Conservation (phyloP, 345 rosid species). For the Brassica rapa region DNA sequence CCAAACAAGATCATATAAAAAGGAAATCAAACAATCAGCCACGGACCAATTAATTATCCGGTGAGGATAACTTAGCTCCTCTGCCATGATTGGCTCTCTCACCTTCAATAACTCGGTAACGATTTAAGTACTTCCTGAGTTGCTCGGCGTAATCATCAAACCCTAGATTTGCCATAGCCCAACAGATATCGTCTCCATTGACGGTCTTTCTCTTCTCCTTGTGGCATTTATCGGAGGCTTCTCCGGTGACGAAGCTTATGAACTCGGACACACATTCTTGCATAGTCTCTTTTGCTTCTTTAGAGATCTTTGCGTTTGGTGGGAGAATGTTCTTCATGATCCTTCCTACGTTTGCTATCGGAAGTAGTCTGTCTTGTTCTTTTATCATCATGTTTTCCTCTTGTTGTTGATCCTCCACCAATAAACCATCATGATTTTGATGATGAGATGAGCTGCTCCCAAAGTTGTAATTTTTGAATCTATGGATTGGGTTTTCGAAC, state of each 20-base stretch:
- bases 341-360: conserved; percentile 72
- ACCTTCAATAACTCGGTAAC: conserved; percentile 58
- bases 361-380: conserved; percentile 70
- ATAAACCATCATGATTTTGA: conserved; percentile 25
- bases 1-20: neutral
- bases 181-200: conserved; percentile 70
- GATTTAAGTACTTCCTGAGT: conserved; percentile 51
- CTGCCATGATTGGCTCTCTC: conserved; percentile 42
- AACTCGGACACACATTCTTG: conserved; percentile 81
- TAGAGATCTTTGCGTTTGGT: conserved; percentile 65
- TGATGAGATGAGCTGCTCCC: conserved; percentile 35
- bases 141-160: conserved; percentile 66
- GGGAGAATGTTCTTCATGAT: conserved; percentile 79
- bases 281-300: conserved; percentile 77
- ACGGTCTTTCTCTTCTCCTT: conserved; percentile 74
- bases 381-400: conserved; percentile 43
- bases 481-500: conserved; percentile 1
- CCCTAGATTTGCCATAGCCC: conserved; percentile 74
- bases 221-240: conserved; percentile 71
- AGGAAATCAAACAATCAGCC: neutral
- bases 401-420: conserved; percentile 2
- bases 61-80: conserved; percentile 24
- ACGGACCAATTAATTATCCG: conserved; percentile 11
- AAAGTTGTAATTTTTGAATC: conserved; percentile 31
- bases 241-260: conserved; percentile 72